Conservation (phyloP, 331 rosid species). For the Telfairia occidentalis region DNA sequence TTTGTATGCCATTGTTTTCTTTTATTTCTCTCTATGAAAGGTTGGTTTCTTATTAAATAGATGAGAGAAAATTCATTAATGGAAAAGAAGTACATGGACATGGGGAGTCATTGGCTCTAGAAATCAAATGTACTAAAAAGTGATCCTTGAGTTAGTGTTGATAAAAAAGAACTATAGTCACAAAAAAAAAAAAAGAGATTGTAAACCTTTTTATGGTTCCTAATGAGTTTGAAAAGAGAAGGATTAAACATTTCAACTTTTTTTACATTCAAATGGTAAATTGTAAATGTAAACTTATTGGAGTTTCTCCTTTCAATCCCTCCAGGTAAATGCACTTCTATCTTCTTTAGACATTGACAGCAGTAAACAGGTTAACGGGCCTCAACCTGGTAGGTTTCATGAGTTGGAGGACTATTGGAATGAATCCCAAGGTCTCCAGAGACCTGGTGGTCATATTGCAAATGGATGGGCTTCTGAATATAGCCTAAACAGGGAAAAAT, state of each 20-base stretch:
- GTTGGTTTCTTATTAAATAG: no score
- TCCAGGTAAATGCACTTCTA: conserved; percentile 82
- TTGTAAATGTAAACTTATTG: background rate
- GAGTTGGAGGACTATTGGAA: conserved; percentile 89
- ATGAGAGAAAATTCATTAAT: no score
- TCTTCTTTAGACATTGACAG: conserved; percentile 73
- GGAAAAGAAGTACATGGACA: background rate
- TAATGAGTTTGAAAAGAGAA: background rate
- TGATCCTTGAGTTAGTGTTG: background rate
- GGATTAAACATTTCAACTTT: background rate
- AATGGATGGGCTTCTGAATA: conserved; percentile 82
- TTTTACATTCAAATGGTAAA: conserved; percentile 1
- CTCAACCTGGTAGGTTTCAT: conserved; percentile 49
- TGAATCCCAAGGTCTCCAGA: conserved; percentile 75
- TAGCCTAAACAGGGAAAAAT: conserved; percentile 42
- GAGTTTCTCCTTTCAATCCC: conserved; percentile 4
- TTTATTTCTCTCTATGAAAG: no score
- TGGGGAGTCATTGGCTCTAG: background rate
- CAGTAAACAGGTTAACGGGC: conserved; percentile 38
- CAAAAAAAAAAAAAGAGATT: background rate
- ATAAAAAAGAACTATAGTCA: background rate
- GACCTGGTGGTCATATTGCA: conserved; percentile 38
- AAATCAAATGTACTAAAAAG: background rate
- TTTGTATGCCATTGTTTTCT: no score
- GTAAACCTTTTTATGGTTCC: background rate